Evolutionary conservation across 345 rosid species (phyloP).

Genomic region (Eucalyptus victrix): DNA sequence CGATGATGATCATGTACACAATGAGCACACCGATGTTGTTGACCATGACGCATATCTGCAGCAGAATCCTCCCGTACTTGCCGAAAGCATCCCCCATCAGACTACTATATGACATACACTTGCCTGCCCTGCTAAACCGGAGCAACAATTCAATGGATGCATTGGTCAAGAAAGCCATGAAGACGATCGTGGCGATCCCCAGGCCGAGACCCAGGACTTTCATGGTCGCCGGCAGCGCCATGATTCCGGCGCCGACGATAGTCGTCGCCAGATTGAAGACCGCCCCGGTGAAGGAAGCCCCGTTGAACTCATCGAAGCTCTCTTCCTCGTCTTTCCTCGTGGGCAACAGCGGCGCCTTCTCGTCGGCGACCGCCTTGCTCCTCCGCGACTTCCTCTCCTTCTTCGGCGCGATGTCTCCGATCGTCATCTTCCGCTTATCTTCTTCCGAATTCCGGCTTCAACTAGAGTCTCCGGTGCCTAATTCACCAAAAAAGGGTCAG

Average conservation of each 20-base stretch:
- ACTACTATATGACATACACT: constrained; percentile 53
- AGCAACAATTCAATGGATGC: constrained; percentile 73
- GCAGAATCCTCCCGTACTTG: constrained; percentile 39
- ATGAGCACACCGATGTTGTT: constrained; percentile 85
- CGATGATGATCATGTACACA: constrained; percentile 95
- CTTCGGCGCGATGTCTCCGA: constrained; percentile 18
- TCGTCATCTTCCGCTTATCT: constrained; percentile 29
- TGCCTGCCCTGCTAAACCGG: constrained; percentile 66
- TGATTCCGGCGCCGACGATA: constrained; percentile 89
- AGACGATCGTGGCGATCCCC: constrained; percentile 54
- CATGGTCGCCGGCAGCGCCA: constrained; percentile 96
- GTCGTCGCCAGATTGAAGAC: constrained; percentile 88
- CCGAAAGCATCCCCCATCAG: constrained; percentile 93
- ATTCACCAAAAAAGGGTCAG: not conserved
- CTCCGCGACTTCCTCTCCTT: constrained; percentile 36
- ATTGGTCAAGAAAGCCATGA: constrained; percentile 79
- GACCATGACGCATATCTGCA: constrained; percentile 60
- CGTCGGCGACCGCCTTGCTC: constrained; percentile 20
- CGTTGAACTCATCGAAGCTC: constrained; percentile 55
- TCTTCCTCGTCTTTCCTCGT: constrained; percentile 25
- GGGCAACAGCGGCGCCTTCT: constrained; percentile 48
- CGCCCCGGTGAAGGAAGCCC: constrained; percentile 86
- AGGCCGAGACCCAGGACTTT: constrained; percentile 69
- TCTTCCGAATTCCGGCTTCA: not conserved
- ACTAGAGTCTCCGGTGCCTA: not conserved